Evolutionary conservation across 1,284 basidiomycete genomes (phyloP).

Genomic region (Malassezia nana): DNA sequence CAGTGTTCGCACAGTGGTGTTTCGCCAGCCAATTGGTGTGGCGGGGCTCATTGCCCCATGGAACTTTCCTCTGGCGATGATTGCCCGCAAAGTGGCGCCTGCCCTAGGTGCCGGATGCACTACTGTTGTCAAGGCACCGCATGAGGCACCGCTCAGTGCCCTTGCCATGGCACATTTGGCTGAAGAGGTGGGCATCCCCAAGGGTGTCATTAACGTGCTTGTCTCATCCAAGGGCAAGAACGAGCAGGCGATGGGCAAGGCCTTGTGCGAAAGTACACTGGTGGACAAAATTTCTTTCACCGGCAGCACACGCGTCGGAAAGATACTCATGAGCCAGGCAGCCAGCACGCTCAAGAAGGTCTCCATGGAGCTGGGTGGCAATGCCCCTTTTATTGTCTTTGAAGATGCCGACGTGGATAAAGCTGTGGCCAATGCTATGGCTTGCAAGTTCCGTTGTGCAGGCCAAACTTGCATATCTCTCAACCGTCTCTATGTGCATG

Average conservation of each 20-base stretch:
- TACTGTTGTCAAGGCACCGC: conserved; percentile 83
- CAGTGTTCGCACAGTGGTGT: conserved; percentile 68
- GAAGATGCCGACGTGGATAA: conserved; percentile 88
- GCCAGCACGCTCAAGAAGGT: conserved; percentile 82
- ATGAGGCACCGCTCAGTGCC: conserved; percentile 88
- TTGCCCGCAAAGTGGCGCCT: conserved; percentile 75
- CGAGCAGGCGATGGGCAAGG: conserved; percentile 66
- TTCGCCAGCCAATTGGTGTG: conserved; percentile 75
- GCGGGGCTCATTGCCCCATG: conserved; percentile 50
- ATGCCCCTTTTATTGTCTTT: conserved; percentile 90
- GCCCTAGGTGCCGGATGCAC: conserved; percentile 90
- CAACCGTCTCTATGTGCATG: conserved; percentile 56
- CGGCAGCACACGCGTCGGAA: conserved; percentile 78
- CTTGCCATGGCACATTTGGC: conserved; percentile 77
- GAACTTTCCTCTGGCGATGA: conserved; percentile 50
- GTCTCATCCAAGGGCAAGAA: conserved; percentile 66
- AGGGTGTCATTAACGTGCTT: conserved; percentile 88
- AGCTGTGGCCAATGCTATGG: conserved; percentile 76
- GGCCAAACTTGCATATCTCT: conserved; percentile 77
- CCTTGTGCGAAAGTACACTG: conserved; percentile 53
- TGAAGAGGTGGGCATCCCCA: conserved; percentile 76
- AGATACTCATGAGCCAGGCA: conserved; percentile 72
- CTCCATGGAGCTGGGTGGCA: conserved; percentile 56
- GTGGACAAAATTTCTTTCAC: conserved; percentile 91
- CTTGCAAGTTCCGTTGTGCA: conserved; percentile 80